A percentile compares a stretch with the other conserved stretches of the same genome.
phyloP scores from a whole-genome alignment of 768 basidiomycete species.

The Mycena latifolia region DNA sequence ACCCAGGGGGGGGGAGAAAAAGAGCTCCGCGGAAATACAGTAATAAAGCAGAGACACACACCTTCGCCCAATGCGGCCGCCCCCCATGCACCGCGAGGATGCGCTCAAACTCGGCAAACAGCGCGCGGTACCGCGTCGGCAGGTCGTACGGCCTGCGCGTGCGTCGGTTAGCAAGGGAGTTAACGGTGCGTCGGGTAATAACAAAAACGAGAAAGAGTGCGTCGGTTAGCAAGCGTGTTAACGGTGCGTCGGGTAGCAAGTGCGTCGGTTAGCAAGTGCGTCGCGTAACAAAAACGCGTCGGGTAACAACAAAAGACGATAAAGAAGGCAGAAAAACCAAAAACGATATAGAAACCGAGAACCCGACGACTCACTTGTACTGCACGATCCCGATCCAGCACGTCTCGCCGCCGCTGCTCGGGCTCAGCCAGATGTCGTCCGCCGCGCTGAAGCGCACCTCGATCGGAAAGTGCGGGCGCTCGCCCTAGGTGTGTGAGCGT shows the following conservation, averaged over 20 bases:
- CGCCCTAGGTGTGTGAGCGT: too few species aligned
- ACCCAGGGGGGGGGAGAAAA: background rate
- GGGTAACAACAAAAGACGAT: background rate
- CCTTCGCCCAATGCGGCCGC: slow-evolving; percentile 96
- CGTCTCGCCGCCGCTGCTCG: slow-evolving; percentile 81
- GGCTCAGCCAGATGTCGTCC: slow-evolving; percentile 97
- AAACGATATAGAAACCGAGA: slow-evolving; percentile 18
- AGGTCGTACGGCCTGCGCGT: slow-evolving; percentile 84
- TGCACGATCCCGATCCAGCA: slow-evolving; percentile 99
- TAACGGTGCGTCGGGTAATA: too few species aligned
- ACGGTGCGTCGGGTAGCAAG: background rate
- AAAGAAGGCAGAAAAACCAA: background rate
- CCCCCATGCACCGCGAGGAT: slow-evolving; percentile 80
- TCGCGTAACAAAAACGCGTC: too few species aligned
- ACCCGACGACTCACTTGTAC: slow-evolving; percentile 77
- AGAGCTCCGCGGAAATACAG: background rate
- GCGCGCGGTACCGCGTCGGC: slow-evolving; percentile 81
- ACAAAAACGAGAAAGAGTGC: too few species aligned
- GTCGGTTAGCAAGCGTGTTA: too few species aligned
- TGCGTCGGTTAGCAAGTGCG: too few species aligned
- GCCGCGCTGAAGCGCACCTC: slow-evolving; percentile 90
- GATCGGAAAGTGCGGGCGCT: slow-evolving; percentile 92
- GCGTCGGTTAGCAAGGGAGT: too few species aligned
- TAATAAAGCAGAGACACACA: background rate
- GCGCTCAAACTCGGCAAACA: slow-evolving; percentile 82